Base-by-base conservation (phyloP, 2,329 filamentous ascomycete genomes). In the Fusarium sp. region DNA sequence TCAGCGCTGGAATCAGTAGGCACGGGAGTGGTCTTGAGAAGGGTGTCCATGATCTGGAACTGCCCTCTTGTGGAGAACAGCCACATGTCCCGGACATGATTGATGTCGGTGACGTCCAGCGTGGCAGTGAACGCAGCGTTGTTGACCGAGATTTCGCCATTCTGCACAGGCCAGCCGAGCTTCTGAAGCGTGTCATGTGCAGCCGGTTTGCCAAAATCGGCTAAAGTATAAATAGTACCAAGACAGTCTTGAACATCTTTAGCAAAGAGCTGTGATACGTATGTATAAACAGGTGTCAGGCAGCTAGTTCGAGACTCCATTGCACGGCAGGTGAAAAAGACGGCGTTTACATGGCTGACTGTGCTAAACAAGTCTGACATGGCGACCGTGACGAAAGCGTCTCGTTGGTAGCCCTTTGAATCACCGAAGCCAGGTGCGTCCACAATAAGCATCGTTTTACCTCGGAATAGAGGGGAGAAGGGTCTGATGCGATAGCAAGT, bases 401-500 rank as follows among this genome's bases (percentile, higher is more conserved):
- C 49, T 10, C 49, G 34, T 13, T 29, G 24, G 34, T 41, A 43
- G 8, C 49, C 49, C 8, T 8, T 53, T 7, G 24, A 4, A 43
- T 53, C 49, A 22, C 34, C 24, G 3, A 22, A 53, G 25, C 49
- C 49, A 43, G 49, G 49, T 22, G 49, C n/a, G n/a, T 53, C 49
- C 34, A 53, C 49, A 53, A 53, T 43, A 22, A 53, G 34, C 34
- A 53, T 53, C 20, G 49, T 53, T 43, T 53, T 53, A 18, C 49
- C 49, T 27, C 24, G 34, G 25, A 53, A 53, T 2, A 43, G 22
- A 29, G 49, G 49, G 11, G 49, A 53, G 25, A 53, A 53, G 15
- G 49, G 49, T 41, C 49, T 40, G 25, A 53, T 53, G n/a, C 49
- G 49, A 43, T 53, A 53, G 49, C 49, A 53, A 18, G 34, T 53